Conservation (phyloP, 345 rosid genomes). For the Cardiospermum halicacabum region DNA sequence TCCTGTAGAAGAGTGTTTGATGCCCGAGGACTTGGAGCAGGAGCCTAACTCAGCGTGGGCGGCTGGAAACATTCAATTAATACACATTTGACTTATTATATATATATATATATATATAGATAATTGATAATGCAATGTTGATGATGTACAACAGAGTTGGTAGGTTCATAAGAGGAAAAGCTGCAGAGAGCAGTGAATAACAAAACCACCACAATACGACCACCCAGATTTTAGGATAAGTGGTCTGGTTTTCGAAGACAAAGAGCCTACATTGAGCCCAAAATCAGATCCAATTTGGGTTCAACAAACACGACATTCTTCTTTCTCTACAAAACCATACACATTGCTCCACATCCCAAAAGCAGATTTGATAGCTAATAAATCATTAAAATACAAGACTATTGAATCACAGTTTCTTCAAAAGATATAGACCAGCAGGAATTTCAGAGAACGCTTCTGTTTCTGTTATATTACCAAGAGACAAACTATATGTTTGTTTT, state of each 20-base stretch:
- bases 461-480: not conserved
- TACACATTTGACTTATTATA: not conserved
- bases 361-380: not conserved
- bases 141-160: not conserved
- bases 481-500: not conserved
- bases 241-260: constrained; percentile 37
- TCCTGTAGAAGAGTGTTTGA: not conserved
- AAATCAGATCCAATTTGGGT: constrained; percentile 10
- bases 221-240: constrained; percentile 28
- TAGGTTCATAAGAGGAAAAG: constrained; percentile 5
- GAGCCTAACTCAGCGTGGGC: constrained; percentile 10
- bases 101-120: not conserved
- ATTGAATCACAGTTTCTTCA: not conserved
- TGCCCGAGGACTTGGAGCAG: not conserved
- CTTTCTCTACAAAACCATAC: constrained; percentile 12
- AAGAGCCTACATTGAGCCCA: constrained; percentile 1
- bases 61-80: constrained; percentile 19
- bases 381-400: not conserved
- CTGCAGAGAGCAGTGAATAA: constrained; percentile 4
- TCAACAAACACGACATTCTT: constrained; percentile 21
- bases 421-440: too few species aligned
- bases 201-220: not conserved
- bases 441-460: too few species aligned
- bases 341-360: constrained; percentile 4
- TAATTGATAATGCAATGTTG: not conserved